Base-by-base conservation (phyloP, 805 yeast genomes). In the Saccharomycopsis vini region DNA sequence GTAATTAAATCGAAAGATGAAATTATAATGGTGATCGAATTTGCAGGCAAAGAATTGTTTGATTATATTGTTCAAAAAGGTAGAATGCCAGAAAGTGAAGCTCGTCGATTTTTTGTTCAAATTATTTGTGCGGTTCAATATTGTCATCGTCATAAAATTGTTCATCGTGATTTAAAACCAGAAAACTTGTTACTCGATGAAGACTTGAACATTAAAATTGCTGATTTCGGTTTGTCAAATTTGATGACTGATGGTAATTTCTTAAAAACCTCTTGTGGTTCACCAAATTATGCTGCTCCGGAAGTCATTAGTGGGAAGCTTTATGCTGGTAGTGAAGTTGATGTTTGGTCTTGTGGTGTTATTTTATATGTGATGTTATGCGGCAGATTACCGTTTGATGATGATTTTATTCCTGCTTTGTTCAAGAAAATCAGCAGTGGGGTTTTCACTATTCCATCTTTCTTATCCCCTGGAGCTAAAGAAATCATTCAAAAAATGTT, bases 281-380 rank as follows among this genome's bases (percentile, higher is more conserved):
- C 95, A 5, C 97, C 97, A 44, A 90, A 90, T 59, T 89, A 89
- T 62, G 97, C 97, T 4, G 97, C 97, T 0, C 97, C 97, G 1
- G 97, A 89, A 63, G 97, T 89, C 23, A 89, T 89, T 46, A 78
- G 89, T 49, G 97, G 97, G 29, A 87, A 90, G 60, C 70, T 90
- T 43, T 90, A 89, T 55, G 97, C 97, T 2, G 97, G 97, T 7
- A 97, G 97, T 2, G 97, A 90, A 63, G 97, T 90, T 39, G 97
- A 89, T 62, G 96, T 89, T 44, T 89, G 97, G 97, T 83, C 95
- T 0, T 84, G 95, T 58, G 97, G 97, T 56, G 97, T 90, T 32
- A 88, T 90, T 39, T 68, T 89, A 43, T 90, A 89, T 55, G 97
- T 89, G 43, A 89, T 89, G 97, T 70, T 90, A 42, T 89, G 96